Base-by-base conservation (phyloP, 192 early-diverging fungal species). In the Coemansia sp. region DNA sequence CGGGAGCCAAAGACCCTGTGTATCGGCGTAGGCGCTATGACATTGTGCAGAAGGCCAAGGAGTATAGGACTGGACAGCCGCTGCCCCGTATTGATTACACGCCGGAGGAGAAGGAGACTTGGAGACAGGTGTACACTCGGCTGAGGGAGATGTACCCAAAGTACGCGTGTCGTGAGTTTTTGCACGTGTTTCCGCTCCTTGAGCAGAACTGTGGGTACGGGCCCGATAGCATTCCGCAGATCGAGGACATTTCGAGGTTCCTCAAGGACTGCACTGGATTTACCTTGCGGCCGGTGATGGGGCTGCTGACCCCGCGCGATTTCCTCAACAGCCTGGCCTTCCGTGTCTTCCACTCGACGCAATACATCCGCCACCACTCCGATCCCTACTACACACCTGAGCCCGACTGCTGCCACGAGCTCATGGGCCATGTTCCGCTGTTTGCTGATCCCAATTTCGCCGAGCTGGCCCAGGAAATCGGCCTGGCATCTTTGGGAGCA, bases 281-380 rank as follows among this genome's bases (percentile, higher is more conserved):
- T 75, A 94, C 93, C 20, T 67, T 98, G 64, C 89, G 96, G 26
- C 96, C 96, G 3, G 94, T 95, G 14, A 95, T 93, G 90, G 96
- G 95, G 6, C 83, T 98, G 12, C 85, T 98, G 53, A 92, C 92
- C 42, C 89, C 91, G 31, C 84, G 96, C 31, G 96, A 98, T 76
- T 98, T 98, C 70, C 78, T 98, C 68, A 98, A 98, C 73, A 91
- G 90, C 26, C 87, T 98, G 74, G 96, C 94, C 3, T 98, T 98
- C 85, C 89, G 96, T 52, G 94, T 98, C 6, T 98, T 98, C 85
- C 92, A 95, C 79, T 91, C 89, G 42, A 98, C 96, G 10, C 96
- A 98, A 83, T 98, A 98, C 77, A 94, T 98, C 75, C 92, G 96
- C 26, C 96, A 98, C 72, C 87, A 91, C 74, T 93, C 92, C 4